A percentile compares a stretch with the other conserved stretches of the same genome.
Evolutionary conservation across 1,139 yeast species (phyloP).

Genomic region (Pichia sp.): DNA sequence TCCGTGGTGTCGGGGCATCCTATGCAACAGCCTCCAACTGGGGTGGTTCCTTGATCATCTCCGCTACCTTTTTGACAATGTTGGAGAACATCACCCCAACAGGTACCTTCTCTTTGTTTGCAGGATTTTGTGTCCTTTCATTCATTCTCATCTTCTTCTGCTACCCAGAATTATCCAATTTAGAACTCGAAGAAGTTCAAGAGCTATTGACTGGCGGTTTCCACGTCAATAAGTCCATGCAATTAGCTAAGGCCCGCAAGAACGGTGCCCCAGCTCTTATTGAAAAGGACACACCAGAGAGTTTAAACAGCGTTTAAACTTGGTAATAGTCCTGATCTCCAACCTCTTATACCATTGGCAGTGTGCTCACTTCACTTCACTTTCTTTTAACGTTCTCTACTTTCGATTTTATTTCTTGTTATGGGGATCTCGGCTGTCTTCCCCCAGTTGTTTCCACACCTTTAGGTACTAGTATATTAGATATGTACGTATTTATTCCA

Average conservation of each 20-base stretch:
- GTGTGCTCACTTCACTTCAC: too few species aligned
- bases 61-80: slow-evolving; percentile 92
- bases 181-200: slow-evolving; percentile 89
- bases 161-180: slow-evolving; percentile 88
- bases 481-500: background rate
- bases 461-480: background rate
- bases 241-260: slow-evolving; percentile 46
- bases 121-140: slow-evolving; percentile 71
- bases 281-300: slow-evolving; percentile 2
- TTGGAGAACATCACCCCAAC: slow-evolving; percentile 88
- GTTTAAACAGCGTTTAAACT: background rate
- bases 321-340: background rate
- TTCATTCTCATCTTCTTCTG: slow-evolving; percentile 72
- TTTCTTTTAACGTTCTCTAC: background rate
- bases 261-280: slow-evolving; percentile 4
- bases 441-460: background rate
- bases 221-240: slow-evolving; percentile 68
- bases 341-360: background rate
- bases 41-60: slow-evolving; percentile 89
- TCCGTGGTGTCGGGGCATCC: slow-evolving; percentile 88
- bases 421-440: background rate
- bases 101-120: slow-evolving; percentile 89
- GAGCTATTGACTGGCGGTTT: slow-evolving; percentile 75
- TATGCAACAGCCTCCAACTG: slow-evolving; percentile 93
- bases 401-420: slow-evolving; percentile 1